Evolutionary conservation across 768 basidiomycete species (phyloP), one percentile per base, ranked within the genome.

Genomic region (Mycena galericulata): DNA sequence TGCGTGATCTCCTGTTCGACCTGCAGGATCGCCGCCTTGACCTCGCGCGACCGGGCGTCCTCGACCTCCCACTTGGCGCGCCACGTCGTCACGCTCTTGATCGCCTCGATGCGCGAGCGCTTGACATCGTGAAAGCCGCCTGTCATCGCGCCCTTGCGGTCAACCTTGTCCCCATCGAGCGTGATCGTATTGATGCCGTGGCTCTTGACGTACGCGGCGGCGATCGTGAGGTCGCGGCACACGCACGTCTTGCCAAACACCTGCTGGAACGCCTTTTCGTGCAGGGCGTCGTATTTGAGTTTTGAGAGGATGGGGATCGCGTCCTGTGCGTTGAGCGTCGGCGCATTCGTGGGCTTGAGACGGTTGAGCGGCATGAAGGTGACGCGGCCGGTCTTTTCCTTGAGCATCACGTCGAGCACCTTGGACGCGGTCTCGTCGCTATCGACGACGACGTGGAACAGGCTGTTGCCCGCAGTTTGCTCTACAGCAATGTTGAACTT

Each of bases 311-410:
- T 88, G 0, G 94, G 93, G 60, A 93, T 90, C 0, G 92, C 91
- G 68, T 94, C 92, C 66, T 90, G 87, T 0, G 90, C 92, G 81
- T 92, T 85, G 11, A 91, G 91, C 22, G 88, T 82, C 0, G 87
- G 83, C 1, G 85, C 83, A 40, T 85, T 85, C 70, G 93, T 94
- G 59, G 93, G 92, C 73, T 92, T 91, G 65, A 99, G 89, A 17
- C 98, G 92, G 79, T 99, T 99, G 43, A 99, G 87, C 22, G 98
- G 98, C 92, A 99, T 97, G 82, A 99, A 98, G 0, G 98, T 99
- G 10, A 99, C 94, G 56, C 98, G 91, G 2, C 97, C 98, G 14
- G 90, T 93, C 77, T 93, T 95, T 77, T 99, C 96, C 75, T 90
- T 90, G 73, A 96, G 83, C 97, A 99, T 98, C 71, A 92, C 84